phyloP scores from a whole-genome alignment of 306 rosid genomes.

The Quercus gilva region DNA sequence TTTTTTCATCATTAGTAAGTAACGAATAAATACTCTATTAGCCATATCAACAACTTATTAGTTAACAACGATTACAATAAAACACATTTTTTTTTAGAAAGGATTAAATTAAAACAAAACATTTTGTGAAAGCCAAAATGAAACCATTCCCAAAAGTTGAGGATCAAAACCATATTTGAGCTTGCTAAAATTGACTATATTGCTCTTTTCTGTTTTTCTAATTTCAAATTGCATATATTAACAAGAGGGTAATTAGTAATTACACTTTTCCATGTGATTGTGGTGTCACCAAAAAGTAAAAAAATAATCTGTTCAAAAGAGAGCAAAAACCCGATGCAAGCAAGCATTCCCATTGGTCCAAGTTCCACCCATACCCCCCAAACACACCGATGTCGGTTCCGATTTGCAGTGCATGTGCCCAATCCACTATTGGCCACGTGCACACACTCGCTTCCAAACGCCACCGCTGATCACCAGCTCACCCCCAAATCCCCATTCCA shows the following conservation, averaged over 20 bases:
- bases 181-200: neutral
- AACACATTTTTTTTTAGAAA: too few relatives aligned
- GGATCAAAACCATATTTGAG: too few relatives aligned
- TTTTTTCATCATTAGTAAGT: too few relatives aligned
- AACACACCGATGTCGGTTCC: conserved; percentile 15
- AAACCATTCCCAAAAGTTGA: too few relatives aligned
- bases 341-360: conserved; percentile 4
- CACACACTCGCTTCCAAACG: neutral
- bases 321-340: conserved; percentile 2
- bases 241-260: conserved; percentile 31
- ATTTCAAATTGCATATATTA: conserved; percentile 24
- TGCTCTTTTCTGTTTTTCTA: neutral
- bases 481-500: neutral
- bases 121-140: too few relatives aligned
- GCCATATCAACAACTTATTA: too few relatives aligned
- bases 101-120: too few relatives aligned
- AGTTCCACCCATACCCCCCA: conserved; percentile 4
- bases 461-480: neutral
- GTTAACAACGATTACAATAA: too few relatives aligned
- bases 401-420: neutral
- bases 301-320: conserved; percentile 24
- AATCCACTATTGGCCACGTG: conserved; percentile 8
- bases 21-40: too few relatives aligned
- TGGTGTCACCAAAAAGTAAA: neutral
- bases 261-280: conserved; percentile 39